Base-by-base conservation (phyloP, 2,329 filamentous ascomycete species). In the Neopestalotiopsis sp. region DNA sequence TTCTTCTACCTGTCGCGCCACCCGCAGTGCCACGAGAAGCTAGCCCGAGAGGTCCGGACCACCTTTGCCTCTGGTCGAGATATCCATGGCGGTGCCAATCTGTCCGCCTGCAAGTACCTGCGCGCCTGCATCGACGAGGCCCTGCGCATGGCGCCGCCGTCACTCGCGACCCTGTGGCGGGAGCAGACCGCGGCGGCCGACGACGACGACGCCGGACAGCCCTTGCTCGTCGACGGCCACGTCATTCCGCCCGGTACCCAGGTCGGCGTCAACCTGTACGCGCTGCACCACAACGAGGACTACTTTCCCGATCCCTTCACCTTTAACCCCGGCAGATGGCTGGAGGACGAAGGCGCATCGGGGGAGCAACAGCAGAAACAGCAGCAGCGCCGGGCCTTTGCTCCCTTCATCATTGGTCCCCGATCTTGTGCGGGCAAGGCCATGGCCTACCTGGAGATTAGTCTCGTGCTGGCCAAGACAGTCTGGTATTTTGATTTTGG, bases 121-220 rank as follows among this genome's bases (percentile, higher is more conserved):
- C 78, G 79, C 6, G 85, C 84, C 4, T 81, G 80, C 67, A 79
- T 87, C 56, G 80, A 86, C 61, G 84, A 87, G 72, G 76, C 81
- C 0, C 76, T 86, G 68, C 81, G 85, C 17, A 75, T 85, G 66
- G 81, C 81, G 4, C 83, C 85, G 4, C 80, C 83, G 0, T 80
- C 82, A 0, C 75, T 78, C 66, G 72, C 74, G 66, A 67, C 78
- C 67, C 67, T 83, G 61, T 71, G 75, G 67, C 71, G 82, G 13
- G 76, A 81, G 66, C 75, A 78, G 17, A 28, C 24, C 24, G 24
- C 24, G 24, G 42, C 42, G 2, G 40, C 52, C n/a, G 69, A 60
- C 32, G 60, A 68, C 5, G 32, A n/a, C 34, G 58, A 45, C n/a
- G 10, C 30, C n/a, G 71, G 77, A 28, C 24, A 28, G 13, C 61